Conservation (phyloP, 2,329 filamentous ascomycete genomes). For the Hymenoscyphus albidus region DNA sequence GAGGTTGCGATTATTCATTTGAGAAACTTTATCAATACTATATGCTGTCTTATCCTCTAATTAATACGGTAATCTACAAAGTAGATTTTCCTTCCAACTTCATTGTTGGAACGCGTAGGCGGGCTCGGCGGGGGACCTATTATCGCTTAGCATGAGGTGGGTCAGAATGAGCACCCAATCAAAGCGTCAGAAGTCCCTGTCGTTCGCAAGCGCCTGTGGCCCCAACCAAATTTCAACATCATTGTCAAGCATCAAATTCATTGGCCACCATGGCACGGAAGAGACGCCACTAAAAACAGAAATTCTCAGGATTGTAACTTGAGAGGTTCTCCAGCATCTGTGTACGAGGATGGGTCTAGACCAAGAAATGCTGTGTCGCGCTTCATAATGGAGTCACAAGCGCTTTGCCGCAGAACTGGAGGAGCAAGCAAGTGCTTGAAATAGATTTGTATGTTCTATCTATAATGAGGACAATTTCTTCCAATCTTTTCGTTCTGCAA, state of each 20-base stretch:
- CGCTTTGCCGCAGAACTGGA: background rate
- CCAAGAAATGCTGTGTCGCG: background rate
- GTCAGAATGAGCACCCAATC: background rate
- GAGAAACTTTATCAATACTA: too few relatives aligned
- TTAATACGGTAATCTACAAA: too few relatives aligned
- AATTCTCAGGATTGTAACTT: background rate
- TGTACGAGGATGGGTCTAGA: too few relatives aligned
- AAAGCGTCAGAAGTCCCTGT: background rate
- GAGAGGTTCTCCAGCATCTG: background rate
- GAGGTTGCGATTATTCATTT: too few relatives aligned
- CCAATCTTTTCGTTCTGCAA: background rate
- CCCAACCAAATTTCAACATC: slow-evolving; percentile 5
- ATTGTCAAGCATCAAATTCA: slow-evolving; percentile 1
- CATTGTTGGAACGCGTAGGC: too few relatives aligned
- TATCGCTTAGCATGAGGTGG: too few relatives aligned
- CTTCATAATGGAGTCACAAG: background rate
- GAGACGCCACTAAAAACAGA: background rate
- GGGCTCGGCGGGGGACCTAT: too few relatives aligned
- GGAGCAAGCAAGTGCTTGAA: slow-evolving; percentile 1
- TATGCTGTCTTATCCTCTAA: too few relatives aligned
- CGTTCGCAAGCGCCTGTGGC: slow-evolving; percentile 2
- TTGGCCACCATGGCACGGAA: slow-evolving; percentile 5
- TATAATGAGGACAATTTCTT: background rate
- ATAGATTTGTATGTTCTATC: background rate
- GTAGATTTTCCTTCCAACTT: too few relatives aligned